These are phyloP conservation scores for Colletotrichum scovillei DNA, from an alignment of 2,329 filamentous ascomycete species.

Conservation along the genomic window DNA sequence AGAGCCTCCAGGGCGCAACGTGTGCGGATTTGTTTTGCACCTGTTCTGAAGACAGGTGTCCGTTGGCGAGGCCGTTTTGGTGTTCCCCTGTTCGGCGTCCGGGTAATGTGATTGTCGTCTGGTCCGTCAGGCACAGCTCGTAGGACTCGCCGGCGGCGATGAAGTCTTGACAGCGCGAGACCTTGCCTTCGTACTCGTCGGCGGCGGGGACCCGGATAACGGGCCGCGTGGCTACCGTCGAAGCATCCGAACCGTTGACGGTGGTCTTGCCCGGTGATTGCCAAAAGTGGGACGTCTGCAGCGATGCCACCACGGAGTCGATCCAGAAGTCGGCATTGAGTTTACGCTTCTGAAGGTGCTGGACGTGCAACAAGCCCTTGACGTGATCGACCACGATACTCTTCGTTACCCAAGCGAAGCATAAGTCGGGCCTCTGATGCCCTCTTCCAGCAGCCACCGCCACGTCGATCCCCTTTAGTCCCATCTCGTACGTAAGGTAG, in stretches of 20 bases:
- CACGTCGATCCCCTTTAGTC: constrained; percentile 71
- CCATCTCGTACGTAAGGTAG: constrained; percentile 87
- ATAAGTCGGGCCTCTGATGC: constrained; percentile 73
- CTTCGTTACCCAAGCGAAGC: constrained; percentile 79
- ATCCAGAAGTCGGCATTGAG: constrained; percentile 45
- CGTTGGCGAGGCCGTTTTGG: constrained; percentile 13
- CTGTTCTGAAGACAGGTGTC: constrained; percentile 19
- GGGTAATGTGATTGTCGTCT: constrained; percentile 70
- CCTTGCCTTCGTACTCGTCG: constrained; percentile 71
- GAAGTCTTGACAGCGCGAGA: constrained; percentile 75
- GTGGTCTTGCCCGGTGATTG: constrained; percentile 26
- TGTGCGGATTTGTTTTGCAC: constrained; percentile 36
- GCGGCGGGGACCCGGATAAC: constrained; percentile 54
- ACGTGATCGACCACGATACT: constrained; percentile 83
- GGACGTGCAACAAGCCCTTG: constrained; percentile 70
- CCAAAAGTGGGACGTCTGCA: constrained; percentile 50
- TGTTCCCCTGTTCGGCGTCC: constrained; percentile 7
- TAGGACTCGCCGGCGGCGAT: constrained; percentile 86
- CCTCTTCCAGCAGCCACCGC: constrained; percentile 43
- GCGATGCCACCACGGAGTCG: constrained; percentile 41
- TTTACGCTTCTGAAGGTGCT: constrained; percentile 63
- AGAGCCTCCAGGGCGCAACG: constrained; percentile 74
- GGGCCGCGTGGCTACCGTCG: constrained; percentile 25
- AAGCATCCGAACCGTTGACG: constrained; percentile 1
- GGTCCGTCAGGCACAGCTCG: constrained; percentile 84